These are phyloP conservation scores for Casuarina cunninghamiana DNA, from an alignment of 306 rosid species.

Conservation along the genomic window DNA sequence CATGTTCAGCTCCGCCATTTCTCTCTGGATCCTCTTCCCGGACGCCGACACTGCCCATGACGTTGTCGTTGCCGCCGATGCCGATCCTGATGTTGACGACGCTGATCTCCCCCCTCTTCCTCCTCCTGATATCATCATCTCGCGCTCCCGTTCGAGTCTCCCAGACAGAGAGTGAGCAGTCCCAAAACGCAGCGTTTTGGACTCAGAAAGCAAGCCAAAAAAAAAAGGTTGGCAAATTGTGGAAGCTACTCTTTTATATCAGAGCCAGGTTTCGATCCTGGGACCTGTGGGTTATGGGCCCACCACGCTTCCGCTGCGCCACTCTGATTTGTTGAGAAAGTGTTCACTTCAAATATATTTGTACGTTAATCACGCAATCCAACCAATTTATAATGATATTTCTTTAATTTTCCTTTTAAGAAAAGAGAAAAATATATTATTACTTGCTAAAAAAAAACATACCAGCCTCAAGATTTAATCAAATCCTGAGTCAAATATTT, in stretches of 20 bases:
- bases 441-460: too few species aligned
- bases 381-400: too few species aligned
- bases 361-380: too few species aligned
- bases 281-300: slow-evolving; percentile 57
- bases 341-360: too few species aligned
- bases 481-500: background rate
- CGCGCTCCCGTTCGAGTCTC: background rate
- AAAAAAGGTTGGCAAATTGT: background rate
- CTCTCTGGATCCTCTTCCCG: slow-evolving; percentile 83
- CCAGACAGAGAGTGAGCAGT: background rate
- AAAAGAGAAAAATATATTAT: too few species aligned
- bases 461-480: background rate
- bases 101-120: slow-evolving; percentile 36
- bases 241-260: slow-evolving; percentile 6
- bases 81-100: slow-evolving; percentile 15
- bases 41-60: slow-evolving; percentile 79
- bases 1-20: slow-evolving; percentile 73
- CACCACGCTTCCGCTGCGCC: slow-evolving; percentile 58
- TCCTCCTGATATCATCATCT: slow-evolving; percentile 41
- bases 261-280: slow-evolving; percentile 54
- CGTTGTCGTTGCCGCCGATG: slow-evolving; percentile 14
- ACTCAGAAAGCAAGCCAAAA: too few species aligned
- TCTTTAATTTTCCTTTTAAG: too few species aligned
- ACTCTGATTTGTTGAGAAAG: slow-evolving; percentile 17
- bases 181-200: background rate